Evolutionary conservation across 2,329 filamentous ascomycete genomes (phyloP).

Genomic region (Massarina eburnea): DNA sequence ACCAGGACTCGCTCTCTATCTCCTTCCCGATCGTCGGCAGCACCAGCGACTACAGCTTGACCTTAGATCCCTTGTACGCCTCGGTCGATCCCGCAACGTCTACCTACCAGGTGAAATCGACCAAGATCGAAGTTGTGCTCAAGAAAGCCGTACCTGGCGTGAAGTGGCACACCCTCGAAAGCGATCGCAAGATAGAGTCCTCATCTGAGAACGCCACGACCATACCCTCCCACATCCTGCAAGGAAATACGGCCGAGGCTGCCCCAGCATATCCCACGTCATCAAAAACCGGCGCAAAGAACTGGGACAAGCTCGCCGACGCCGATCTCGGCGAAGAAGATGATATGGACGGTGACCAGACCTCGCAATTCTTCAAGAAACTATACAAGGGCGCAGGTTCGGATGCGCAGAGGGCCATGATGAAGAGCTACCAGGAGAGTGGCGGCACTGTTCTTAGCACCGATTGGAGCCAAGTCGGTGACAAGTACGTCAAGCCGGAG

Average conservation of each 20-base stretch:
- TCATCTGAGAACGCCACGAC: constrained; percentile 8
- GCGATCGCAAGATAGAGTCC: constrained; percentile 19
- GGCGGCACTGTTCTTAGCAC: constrained; percentile 92
- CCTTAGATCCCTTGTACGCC: constrained; percentile 67
- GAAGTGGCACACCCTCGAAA: constrained; percentile 68
- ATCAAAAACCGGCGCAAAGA: constrained; percentile 77
- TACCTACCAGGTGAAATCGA: constrained; percentile 67
- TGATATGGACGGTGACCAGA: constrained; percentile 60
- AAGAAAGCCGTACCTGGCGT: constrained; percentile 65
- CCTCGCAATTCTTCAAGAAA: constrained; percentile 86
- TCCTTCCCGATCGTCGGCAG: constrained; percentile 59
- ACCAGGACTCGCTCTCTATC: constrained; percentile 54
- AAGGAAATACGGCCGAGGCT: constrained; percentile 21
- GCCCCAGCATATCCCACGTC: constrained; percentile 80
- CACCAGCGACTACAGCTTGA: constrained; percentile 60
- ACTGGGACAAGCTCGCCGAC: constrained; percentile 82
- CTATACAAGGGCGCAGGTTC: constrained; percentile 75
- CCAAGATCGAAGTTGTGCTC: constrained; percentile 77
- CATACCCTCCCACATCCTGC: constrained; percentile 21
- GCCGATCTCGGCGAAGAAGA: constrained; percentile 57
- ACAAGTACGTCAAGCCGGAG: constrained; percentile 68
- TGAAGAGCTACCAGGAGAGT: constrained; percentile 95
- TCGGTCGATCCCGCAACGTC: constrained; percentile 64
- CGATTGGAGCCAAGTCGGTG: constrained; percentile 81
- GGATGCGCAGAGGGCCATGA: constrained; percentile 89